Conservation (phyloP, 805 yeast genomes). For the Saturnispora dispora region DNA sequence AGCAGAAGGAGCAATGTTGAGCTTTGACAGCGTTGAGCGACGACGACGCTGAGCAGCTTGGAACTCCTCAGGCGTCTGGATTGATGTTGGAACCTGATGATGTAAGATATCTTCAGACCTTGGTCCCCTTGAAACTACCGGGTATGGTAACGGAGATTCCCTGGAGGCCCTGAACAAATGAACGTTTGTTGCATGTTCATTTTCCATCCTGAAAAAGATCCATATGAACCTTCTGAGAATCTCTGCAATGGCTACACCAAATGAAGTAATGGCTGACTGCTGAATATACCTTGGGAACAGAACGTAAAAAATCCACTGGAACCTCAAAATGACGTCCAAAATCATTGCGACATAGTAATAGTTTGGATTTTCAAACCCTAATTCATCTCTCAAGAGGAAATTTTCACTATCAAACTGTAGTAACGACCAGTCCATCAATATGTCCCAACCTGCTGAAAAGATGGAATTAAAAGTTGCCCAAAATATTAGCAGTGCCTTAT, state of each 20-base stretch:
- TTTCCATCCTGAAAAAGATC: constrained; percentile 89
- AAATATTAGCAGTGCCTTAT: constrained; percentile 54
- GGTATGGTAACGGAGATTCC: constrained; percentile 79
- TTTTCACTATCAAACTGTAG: constrained; percentile 56
- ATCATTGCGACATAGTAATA: constrained; percentile 70
- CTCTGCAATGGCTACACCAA: constrained; percentile 76
- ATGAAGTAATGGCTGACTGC: constrained; percentile 83
- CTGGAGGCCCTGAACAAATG: constrained; percentile 78
- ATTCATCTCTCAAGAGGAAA: constrained; percentile 56
- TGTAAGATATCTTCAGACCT: constrained; percentile 1
- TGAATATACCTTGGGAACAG: constrained; percentile 67
- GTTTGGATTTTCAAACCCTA: constrained; percentile 51
- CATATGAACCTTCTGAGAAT: constrained; percentile 76
- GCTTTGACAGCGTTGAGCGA: neutral
- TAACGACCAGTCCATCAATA: constrained; percentile 93
- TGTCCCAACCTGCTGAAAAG: constrained; percentile 73
- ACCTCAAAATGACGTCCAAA: constrained; percentile 63
- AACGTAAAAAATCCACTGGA: constrained; percentile 89
- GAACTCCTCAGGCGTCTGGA: neutral
- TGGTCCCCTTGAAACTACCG: constrained; percentile 22
- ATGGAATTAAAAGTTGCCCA: constrained; percentile 70
- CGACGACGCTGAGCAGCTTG: neutral
- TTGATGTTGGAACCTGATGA: neutral
- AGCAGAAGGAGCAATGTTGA: neutral
- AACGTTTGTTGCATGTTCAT: constrained; percentile 91